Percentiles rank a stretch among this genome's conserved stretches.
phyloP scores from a whole-genome alignment of 768 basidiomycete genomes.

The Calocera cornea region DNA sequence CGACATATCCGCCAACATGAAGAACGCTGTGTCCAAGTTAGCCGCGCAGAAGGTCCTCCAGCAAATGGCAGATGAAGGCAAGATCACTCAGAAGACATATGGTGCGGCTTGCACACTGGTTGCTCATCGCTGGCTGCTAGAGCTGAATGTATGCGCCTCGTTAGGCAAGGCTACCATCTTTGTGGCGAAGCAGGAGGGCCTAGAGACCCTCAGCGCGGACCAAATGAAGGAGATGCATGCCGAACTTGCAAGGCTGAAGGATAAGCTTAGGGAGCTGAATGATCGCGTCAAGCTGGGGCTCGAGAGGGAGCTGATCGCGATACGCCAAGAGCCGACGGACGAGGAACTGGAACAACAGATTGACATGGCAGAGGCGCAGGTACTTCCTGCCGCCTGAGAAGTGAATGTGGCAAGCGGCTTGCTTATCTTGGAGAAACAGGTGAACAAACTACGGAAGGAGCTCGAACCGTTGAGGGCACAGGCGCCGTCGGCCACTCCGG shows the following conservation, averaged over 20 bases:
- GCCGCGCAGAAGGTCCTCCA: constrained; percentile 72
- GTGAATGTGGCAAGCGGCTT: constrained; percentile 7
- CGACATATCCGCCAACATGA: constrained; percentile 81
- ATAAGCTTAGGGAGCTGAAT: constrained; percentile 27
- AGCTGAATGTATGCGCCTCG: not conserved
- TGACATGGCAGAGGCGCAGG: constrained; percentile 37
- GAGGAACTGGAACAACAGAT: constrained; percentile 46
- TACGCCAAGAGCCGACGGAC: constrained; percentile 57
- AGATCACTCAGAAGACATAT: constrained; percentile 69
- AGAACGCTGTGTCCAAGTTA: constrained; percentile 75
- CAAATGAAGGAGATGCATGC: constrained; percentile 15
- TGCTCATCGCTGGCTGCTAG: not conserved
- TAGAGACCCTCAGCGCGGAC: constrained; percentile 39
- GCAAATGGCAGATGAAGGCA: constrained; percentile 72
- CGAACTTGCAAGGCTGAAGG: constrained; percentile 8
- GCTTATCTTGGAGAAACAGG: constrained; percentile 27
- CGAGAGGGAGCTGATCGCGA: constrained; percentile 45
- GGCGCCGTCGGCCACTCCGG: constrained; percentile 50
- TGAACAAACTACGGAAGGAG: constrained; percentile 34
- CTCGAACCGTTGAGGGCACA: constrained; percentile 57
- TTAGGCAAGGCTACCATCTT: constrained; percentile 78
- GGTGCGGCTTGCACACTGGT: constrained; percentile 32
- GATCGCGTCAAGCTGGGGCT: constrained; percentile 40
- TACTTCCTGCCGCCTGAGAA: constrained; percentile 25
- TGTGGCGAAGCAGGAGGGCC: constrained; percentile 57